phyloP scores from a whole-genome alignment of 2,329 filamentous ascomycete genomes.

The Periconia sp. region DNA sequence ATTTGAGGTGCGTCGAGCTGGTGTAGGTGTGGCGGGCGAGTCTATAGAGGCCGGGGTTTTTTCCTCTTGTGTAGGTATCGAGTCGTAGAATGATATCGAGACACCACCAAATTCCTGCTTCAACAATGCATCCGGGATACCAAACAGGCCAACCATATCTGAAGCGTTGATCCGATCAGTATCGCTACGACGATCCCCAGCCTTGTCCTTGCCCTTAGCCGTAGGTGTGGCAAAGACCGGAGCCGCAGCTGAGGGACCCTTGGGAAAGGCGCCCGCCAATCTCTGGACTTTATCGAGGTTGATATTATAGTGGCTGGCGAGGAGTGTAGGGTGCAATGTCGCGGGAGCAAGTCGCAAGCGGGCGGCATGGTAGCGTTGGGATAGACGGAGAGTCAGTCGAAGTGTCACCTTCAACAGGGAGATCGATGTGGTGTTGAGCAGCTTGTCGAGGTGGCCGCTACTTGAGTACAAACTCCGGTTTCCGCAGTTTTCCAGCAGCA shows the following conservation, averaged over 20 bases:
- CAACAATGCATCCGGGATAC: conserved; percentile 45
- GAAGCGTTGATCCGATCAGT: conserved; percentile 51
- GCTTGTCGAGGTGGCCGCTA: conserved; percentile 84
- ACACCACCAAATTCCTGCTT: conserved; percentile 86
- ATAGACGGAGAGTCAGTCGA: conserved; percentile 81
- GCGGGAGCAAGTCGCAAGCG: conserved; percentile 74
- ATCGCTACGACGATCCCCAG: conserved; percentile 45
- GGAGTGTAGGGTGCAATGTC: conserved; percentile 72
- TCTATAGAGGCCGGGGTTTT: conserved; percentile 29
- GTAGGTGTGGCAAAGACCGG: conserved; percentile 61
- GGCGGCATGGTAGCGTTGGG: conserved; percentile 90
- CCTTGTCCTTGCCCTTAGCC: conserved; percentile 79
- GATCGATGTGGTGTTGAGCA: conserved; percentile 86
- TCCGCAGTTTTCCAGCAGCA: conserved; percentile 92
- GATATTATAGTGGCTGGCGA: conserved; percentile 82
- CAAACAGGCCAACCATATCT: conserved; percentile 77
- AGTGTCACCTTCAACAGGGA: conserved; percentile 79
- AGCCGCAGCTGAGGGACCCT: conserved; percentile 60
- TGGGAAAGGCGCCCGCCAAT: conserved; percentile 81
- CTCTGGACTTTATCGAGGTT: conserved; percentile 80
- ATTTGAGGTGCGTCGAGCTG: conserved; percentile 69
- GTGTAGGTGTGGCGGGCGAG: conserved; percentile 74
- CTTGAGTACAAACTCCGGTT: conserved; percentile 97
- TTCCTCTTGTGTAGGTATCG: conserved; percentile 40
- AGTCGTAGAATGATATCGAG: conserved; percentile 77